Evolutionary conservation across 2,329 filamentous ascomycete species (phyloP).

Genomic region (Pyricularia sp.): DNA sequence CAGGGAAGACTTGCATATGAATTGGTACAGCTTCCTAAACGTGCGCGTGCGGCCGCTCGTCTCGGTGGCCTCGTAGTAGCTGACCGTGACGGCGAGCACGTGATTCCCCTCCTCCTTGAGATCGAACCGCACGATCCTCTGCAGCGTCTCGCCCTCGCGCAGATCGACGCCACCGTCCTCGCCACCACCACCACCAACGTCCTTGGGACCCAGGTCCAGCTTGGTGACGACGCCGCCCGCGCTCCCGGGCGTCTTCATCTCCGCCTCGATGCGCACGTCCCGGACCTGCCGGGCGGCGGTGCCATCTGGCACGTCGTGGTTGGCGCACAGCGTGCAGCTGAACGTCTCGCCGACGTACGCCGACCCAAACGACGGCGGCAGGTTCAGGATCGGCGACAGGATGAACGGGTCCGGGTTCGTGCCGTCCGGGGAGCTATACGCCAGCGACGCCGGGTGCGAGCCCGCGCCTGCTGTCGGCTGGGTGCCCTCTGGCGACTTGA

Average conservation of each 20-base stretch:
- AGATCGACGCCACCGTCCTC: conserved; percentile 33
- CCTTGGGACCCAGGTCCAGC: conserved; percentile 41
- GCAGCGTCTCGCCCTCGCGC: conserved; percentile 52
- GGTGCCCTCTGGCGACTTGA: conserved; percentile 31
- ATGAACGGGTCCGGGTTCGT: conserved; percentile 43
- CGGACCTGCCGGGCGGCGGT: conserved; percentile 41
- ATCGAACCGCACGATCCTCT: conserved; percentile 73
- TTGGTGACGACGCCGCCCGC: conserved; percentile 42
- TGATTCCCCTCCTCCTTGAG: conserved; percentile 91
- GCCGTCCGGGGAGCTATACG: conserved; percentile 39
- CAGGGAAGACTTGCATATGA: conserved; percentile 79
- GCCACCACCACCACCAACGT: conserved; percentile 6
- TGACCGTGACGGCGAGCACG: conserved; percentile 83
- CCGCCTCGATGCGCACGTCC: conserved; percentile 71
- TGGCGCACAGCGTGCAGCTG: conserved; percentile 88
- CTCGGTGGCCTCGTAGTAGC: conserved; percentile 78
- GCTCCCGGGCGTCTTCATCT: conserved; percentile 81
- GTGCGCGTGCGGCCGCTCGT: conserved; percentile 61
- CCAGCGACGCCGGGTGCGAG: conserved; percentile 53
- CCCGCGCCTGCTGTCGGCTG: conserved; percentile 30
- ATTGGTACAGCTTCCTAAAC: conserved; percentile 93
- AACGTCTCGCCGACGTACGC: conserved; percentile 95
- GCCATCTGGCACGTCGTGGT: conserved; percentile 53
- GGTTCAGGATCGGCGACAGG: conserved; percentile 56
- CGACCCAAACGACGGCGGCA: conserved; percentile 83